Base-by-base conservation (phyloP, 2,329 filamentous ascomycete species). In the Diaporthe amygdali region DNA sequence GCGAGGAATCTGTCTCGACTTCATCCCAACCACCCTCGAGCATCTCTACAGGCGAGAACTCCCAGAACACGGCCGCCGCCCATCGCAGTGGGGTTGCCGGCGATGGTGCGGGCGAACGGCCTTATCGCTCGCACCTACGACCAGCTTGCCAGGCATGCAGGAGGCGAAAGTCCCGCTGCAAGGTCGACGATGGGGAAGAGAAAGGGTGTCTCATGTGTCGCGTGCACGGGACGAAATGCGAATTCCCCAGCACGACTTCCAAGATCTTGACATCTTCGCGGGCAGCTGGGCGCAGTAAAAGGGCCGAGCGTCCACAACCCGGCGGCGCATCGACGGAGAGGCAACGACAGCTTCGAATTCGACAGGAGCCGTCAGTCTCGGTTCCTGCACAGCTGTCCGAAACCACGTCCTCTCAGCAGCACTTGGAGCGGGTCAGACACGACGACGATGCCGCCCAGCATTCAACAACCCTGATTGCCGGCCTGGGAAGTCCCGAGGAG, bases 61-160 rank as follows among this genome's bases (percentile, higher is more conserved):
- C 39, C n/a, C 39, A n/a, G 5, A 22, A 10, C 39, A 22, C 55
- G 32, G 25, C 9, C 37, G 25, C 49, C 30, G 49, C 20, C 30
- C 34, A 17, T 20, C n/a, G 20, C 9, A 25, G 34, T 22, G 22
- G 37, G 37, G 20, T 27, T 14, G 39, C 52, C 51, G 30, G 41
- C 41, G 51, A 71, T 14, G 68, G 64, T 3, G 68, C 46, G 2
- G 51, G 66, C 2, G 70, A 64, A 15, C 83, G 89, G 54, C 89
- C 89, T 3, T 91, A 91, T 76, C 83, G 89, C 71, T 91, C 89
- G 9, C 89, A 91, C 79, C 85, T 89, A 72, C 85, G 87, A 47
- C 88, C 89, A 63, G 89, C 89, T 10, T 91, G 90, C 79, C 81
- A 88, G 66, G 81, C 88, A 17, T 92, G 90, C 76, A 84, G 90